Evolutionary conservation across 2,329 filamentous ascomycete species (phyloP).

Genomic region (Diaporthe sp.): DNA sequence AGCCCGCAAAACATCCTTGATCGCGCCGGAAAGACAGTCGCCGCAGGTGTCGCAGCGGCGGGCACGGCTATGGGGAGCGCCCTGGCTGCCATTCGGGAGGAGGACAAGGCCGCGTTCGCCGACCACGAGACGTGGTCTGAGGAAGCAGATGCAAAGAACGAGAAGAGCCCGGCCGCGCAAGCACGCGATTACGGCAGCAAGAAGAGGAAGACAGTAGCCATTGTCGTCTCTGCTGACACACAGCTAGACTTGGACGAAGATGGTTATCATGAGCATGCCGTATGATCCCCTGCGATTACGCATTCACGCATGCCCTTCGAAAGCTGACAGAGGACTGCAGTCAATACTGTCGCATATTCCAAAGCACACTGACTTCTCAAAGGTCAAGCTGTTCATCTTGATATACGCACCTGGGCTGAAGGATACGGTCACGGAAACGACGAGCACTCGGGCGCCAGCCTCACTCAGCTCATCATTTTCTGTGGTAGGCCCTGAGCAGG

Average conservation of each 20-base stretch:
- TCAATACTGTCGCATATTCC: slow-evolving; percentile 92
- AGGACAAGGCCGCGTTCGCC: slow-evolving; percentile 83
- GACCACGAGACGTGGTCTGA: slow-evolving; percentile 95
- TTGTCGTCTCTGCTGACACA: slow-evolving; percentile 87
- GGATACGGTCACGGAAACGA: slow-evolving; percentile 70
- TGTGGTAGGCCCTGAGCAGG: slow-evolving; percentile 84
- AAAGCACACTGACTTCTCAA: slow-evolving; percentile 79
- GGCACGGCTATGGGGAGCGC: slow-evolving; percentile 87
- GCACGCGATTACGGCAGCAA: slow-evolving; percentile 55
- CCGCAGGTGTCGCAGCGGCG: slow-evolving; percentile 85
- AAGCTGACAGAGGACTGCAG: slow-evolving; percentile 56
- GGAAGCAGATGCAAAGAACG: slow-evolving; percentile 80
- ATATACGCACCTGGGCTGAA: slow-evolving; percentile 89
- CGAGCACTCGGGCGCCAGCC: slow-evolving; percentile 70
- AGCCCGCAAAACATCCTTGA: slow-evolving; percentile 92
- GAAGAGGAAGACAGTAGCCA: slow-evolving; percentile 83
- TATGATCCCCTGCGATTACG: slow-evolving; percentile 61
- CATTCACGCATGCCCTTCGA: background rate
- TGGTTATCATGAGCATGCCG: slow-evolving; percentile 82
- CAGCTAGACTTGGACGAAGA: slow-evolving; percentile 71
- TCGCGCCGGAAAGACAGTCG: slow-evolving; percentile 84
- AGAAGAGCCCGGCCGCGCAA: slow-evolving; percentile 55
- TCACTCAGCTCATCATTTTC: slow-evolving; percentile 87
- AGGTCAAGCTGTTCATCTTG: slow-evolving; percentile 85
- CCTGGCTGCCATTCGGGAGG: slow-evolving; percentile 85